These are phyloP conservation scores for Tulasnella sp. DNA, from an alignment of 768 basidiomycete genomes.

Conservation along the genomic window DNA sequence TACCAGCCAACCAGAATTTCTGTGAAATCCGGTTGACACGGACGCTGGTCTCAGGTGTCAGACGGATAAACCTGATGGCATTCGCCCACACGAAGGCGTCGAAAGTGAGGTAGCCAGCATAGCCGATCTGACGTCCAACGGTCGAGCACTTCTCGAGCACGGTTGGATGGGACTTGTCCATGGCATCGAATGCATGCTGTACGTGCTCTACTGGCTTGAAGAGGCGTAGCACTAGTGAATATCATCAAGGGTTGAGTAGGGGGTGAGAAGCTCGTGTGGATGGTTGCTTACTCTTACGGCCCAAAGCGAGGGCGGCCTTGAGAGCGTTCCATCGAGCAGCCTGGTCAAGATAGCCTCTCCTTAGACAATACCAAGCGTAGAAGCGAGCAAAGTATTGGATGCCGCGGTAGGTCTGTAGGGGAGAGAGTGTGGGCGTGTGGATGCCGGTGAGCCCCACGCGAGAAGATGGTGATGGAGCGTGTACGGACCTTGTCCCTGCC, in stretches of 20 bases:
- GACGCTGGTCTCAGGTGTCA: slow-evolving; percentile 48
- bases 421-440: not conserved
- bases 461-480: not conserved
- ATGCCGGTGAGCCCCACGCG: not conserved
- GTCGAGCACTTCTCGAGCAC: slow-evolving; percentile 58
- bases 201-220: slow-evolving; percentile 91
- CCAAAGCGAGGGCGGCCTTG: slow-evolving; percentile 72
- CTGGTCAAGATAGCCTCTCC: slow-evolving; percentile 53
- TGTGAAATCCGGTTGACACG: slow-evolving; percentile 54
- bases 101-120: slow-evolving; percentile 75
- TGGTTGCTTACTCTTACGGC: slow-evolving; percentile 59
- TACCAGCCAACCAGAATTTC: slow-evolving; percentile 81
- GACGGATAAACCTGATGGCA: slow-evolving; percentile 47
- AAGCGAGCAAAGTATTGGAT: slow-evolving; percentile 86
- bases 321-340: slow-evolving; percentile 62
- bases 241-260: slow-evolving; percentile 14
- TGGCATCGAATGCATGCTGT: slow-evolving; percentile 72
- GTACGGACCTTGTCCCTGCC: slow-evolving; percentile 79
- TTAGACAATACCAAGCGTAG: slow-evolving; percentile 68
- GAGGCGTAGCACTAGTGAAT: slow-evolving; percentile 63
- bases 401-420: slow-evolving; percentile 64
- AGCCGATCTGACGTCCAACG: slow-evolving; percentile 71
- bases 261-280: not conserved
- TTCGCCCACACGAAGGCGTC: slow-evolving; percentile 84
- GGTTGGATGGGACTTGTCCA: slow-evolving; percentile 34